A percentile compares a stretch with the other conserved stretches of the same genome.
These are phyloP conservation scores for Cadophora gregata DNA, from an alignment of 2,329 filamentous ascomycete genomes.

Conservation along the genomic window DNA sequence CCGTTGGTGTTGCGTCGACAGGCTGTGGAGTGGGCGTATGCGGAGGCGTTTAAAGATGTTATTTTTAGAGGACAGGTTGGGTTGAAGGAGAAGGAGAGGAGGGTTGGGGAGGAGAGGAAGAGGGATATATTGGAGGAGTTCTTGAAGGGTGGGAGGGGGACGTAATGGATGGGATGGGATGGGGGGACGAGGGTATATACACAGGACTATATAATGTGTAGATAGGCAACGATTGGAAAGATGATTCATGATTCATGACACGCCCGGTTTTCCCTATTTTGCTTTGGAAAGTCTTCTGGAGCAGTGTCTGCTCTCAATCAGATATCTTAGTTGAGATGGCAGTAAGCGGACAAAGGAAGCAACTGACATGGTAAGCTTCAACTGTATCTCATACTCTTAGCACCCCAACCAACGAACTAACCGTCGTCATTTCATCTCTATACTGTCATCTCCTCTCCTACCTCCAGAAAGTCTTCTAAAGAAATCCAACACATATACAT, in stretches of 20 bases:
- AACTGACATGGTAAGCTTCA: too few species aligned
- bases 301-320: neutral
- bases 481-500: too few species aligned
- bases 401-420: too few species aligned
- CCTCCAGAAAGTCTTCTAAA: too few species aligned
- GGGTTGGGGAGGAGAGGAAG: constrained; percentile 66
- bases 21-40: constrained; percentile 65
- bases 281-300: neutral
- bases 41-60: constrained; percentile 67
- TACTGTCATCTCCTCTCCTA: too few species aligned
- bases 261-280: neutral
- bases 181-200: neutral
- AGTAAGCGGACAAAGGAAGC: too few species aligned
- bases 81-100: constrained; percentile 61
- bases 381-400: too few species aligned
- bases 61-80: constrained; percentile 60
- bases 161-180: neutral
- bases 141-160: constrained; percentile 44
- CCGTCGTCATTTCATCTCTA: too few species aligned
- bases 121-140: constrained; percentile 74
- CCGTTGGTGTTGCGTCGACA: constrained; percentile 60
- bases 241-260: neutral
- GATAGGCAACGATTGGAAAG: constrained; percentile 6
- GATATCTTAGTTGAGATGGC: neutral
- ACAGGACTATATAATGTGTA: constrained; percentile 3